Percentiles rank a stretch among this genome's conserved stretches.
These are phyloP conservation scores for Galerina sulciceps DNA, from an alignment of 768 basidiomycete species.

Conservation along the genomic window DNA sequence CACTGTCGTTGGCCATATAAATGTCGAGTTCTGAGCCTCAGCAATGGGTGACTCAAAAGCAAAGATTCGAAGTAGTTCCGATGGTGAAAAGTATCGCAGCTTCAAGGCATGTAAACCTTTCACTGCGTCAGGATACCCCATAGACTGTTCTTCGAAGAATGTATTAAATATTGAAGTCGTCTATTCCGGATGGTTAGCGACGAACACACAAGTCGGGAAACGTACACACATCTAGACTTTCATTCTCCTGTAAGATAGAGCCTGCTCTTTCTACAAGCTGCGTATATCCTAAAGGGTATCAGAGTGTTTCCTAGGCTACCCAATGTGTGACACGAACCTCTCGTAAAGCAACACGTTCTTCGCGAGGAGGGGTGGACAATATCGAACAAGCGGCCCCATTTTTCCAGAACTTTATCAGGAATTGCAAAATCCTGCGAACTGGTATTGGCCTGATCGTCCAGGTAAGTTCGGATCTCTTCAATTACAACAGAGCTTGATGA, in stretches of 20 bases:
- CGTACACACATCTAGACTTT: slow-evolving; percentile 61
- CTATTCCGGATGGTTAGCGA: slow-evolving; percentile 35
- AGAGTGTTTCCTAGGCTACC: neutral
- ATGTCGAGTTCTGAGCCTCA: slow-evolving; percentile 24
- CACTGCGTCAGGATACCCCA: slow-evolving; percentile 47
- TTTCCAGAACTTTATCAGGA: slow-evolving; percentile 64
- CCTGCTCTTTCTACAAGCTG: slow-evolving; percentile 78
- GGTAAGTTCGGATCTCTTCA: slow-evolving; percentile 39
- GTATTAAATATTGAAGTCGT: slow-evolving; percentile 61
- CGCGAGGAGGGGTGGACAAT: slow-evolving; percentile 68
- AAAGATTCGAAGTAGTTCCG: slow-evolving; percentile 73
- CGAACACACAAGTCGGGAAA: neutral
- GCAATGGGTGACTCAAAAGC: slow-evolving; percentile 47
- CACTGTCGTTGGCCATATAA: slow-evolving; percentile 66
- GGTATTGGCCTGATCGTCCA: slow-evolving; percentile 35
- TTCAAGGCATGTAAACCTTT: slow-evolving; percentile 59
- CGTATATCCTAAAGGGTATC: slow-evolving; percentile 62
- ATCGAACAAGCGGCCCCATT: slow-evolving; percentile 83
- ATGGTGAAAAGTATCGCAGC: slow-evolving; percentile 77
- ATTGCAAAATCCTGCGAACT: slow-evolving; percentile 39
- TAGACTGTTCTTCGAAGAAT: slow-evolving; percentile 52
- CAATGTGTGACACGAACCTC: slow-evolving; percentile 47
- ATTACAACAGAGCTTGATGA: slow-evolving; percentile 1
- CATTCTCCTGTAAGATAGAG: slow-evolving; percentile 76
- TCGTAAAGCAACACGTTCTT: slow-evolving; percentile 80